Evolutionary conservation across 352 stramenopile genomes (phyloP).

Genomic region (Globisporangium nunn): DNA sequence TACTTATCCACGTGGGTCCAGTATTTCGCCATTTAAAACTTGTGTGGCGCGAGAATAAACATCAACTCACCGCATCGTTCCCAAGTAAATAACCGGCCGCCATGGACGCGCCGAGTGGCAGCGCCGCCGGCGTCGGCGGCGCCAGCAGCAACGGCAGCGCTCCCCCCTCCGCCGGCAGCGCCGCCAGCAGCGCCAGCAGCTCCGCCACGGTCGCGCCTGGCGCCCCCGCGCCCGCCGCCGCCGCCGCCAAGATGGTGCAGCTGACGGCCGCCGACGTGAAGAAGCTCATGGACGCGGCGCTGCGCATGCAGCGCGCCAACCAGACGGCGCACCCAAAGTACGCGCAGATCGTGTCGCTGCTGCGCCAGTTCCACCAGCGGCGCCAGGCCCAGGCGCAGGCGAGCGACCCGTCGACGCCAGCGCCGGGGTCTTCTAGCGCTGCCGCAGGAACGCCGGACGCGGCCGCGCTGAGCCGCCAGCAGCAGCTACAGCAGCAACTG

Average conservation of each 20-base stretch:
- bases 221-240: too few species aligned
- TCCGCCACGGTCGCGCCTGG: too few species aligned
- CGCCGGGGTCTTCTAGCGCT: conserved; percentile 1
- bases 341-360: conserved; percentile 69
- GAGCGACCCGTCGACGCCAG: not conserved
- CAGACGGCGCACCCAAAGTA: conserved; percentile 82
- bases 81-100: too few species aligned
- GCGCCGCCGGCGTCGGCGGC: too few species aligned
- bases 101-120: not conserved
- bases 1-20: too few species aligned
- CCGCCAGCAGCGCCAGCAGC: too few species aligned
- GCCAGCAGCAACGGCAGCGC: not conserved
- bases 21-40: too few species aligned
- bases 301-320: conserved; percentile 72
- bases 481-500: conserved; percentile 11
- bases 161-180: too few species aligned
- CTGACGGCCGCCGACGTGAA: conserved; percentile 66
- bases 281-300: conserved; percentile 78
- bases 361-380: conserved; percentile 71
- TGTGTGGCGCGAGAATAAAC: too few species aligned
- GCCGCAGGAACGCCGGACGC: not conserved
- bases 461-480: conserved; percentile 6
- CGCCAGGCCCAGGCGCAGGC: conserved; percentile 5
- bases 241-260: conserved; percentile 12
- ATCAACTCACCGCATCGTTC: too few species aligned